Evolutionary conservation across 1,139 yeast species (phyloP).

Genomic region (Blastobotrys persicus): DNA sequence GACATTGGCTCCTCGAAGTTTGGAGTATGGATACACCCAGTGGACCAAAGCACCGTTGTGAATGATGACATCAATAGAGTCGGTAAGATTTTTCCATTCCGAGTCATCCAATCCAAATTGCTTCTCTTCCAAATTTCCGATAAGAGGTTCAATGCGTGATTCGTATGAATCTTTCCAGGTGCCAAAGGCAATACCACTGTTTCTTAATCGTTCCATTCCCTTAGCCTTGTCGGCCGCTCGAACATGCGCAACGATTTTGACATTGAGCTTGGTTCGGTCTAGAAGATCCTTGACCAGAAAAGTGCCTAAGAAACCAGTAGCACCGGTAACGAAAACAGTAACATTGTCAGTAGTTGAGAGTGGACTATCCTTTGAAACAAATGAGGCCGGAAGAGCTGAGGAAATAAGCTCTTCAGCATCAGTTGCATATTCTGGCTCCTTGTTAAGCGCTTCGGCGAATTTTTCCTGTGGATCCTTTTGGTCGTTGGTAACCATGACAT

Average conservation of each 20-base stretch:
- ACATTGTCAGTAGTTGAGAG: slow-evolving; percentile 43
- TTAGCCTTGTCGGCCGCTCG: slow-evolving; percentile 69
- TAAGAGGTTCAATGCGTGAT: slow-evolving; percentile 60
- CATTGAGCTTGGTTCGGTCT: slow-evolving; percentile 45
- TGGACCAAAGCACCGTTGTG: slow-evolving; percentile 98
- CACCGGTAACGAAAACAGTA: slow-evolving; percentile 88
- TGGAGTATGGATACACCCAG: slow-evolving; percentile 95
- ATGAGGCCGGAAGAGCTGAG: slow-evolving; percentile 39
- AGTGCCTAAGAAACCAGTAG: slow-evolving; percentile 94
- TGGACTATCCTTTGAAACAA: slow-evolving; percentile 39
- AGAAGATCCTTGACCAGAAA: slow-evolving; percentile 77
- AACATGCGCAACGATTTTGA: slow-evolving; percentile 81
- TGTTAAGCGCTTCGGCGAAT: slow-evolving; percentile 17
- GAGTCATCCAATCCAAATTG: slow-evolving; percentile 66
- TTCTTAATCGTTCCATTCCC: slow-evolving; percentile 73
- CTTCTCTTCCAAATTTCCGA: slow-evolving; percentile 74
- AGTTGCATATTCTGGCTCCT: slow-evolving; percentile 55
- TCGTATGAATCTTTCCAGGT: slow-evolving; percentile 71
- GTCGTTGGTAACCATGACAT: slow-evolving; percentile 30
- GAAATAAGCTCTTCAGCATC: slow-evolving; percentile 67
- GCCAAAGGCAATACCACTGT: slow-evolving; percentile 82
- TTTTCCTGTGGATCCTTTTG: slow-evolving; percentile 22
- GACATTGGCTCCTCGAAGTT: slow-evolving; percentile 90
- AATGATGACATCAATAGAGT: slow-evolving; percentile 71
- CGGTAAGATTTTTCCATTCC: slow-evolving; percentile 57